Evolutionary conservation across 768 basidiomycete genomes (phyloP).

Genomic region (Russula virescens): DNA sequence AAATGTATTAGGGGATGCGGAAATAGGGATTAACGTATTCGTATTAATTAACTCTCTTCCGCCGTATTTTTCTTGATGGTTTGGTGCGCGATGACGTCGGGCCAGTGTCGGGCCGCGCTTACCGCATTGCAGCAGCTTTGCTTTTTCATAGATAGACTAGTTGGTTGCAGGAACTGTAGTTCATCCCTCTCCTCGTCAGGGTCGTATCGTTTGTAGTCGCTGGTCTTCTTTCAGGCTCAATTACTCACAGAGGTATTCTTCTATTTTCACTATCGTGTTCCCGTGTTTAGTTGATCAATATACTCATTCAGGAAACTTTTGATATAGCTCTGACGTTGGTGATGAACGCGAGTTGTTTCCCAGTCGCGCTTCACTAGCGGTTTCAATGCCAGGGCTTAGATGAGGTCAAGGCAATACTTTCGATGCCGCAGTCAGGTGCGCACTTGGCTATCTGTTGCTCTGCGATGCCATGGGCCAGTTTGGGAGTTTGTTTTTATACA

Average conservation of each 20-base stretch:
- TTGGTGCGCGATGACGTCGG: no score
- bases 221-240: slow-evolving; percentile 56
- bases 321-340: slow-evolving; percentile 80
- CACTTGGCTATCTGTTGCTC: slow-evolving; percentile 82
- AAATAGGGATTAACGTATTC: no score
- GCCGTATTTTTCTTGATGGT: no score
- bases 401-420: slow-evolving; percentile 77
- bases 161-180: slow-evolving; percentile 74
- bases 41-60: no score
- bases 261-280: background rate
- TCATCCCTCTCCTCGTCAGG: slow-evolving; percentile 77
- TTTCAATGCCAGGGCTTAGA: slow-evolving; percentile 74
- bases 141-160: slow-evolving; percentile 51
- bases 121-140: no score
- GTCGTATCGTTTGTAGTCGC: slow-evolving; percentile 64
- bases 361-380: slow-evolving; percentile 85
- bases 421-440: slow-evolving; percentile 86
- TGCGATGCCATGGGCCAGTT: slow-evolving; percentile 96
- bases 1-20: no score
- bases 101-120: no score
- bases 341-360: slow-evolving; percentile 93
- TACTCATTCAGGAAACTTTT: slow-evolving; percentile 49
- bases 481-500: slow-evolving; percentile 61
- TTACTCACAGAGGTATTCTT: slow-evolving; percentile 64
- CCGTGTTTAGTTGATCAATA: background rate